A percentile compares a stretch with the other conserved stretches of the same genome.
These are phyloP conservation scores for Bauhinia variegata DNA, from an alignment of 306 rosid genomes.

Conservation along the genomic window DNA sequence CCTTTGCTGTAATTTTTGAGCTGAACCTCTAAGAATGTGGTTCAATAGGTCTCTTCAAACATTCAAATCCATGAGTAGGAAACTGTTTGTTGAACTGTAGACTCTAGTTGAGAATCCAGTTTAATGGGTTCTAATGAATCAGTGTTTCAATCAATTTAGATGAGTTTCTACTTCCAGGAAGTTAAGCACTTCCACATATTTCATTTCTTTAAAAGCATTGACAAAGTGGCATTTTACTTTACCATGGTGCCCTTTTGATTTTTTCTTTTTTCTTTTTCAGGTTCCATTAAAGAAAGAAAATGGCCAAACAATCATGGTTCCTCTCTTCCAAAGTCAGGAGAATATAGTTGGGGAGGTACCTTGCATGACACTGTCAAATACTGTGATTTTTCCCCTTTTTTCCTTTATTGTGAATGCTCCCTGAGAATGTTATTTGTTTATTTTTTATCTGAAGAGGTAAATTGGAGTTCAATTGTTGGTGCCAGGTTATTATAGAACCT, in stretches of 20 bases:
- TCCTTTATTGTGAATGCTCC: not conserved
- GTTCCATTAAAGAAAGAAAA: constrained; percentile 44
- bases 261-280: no score
- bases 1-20: not conserved
- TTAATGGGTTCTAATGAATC: not conserved
- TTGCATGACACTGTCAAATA: not conserved
- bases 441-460: constrained; percentile 19
- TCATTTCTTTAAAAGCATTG: not conserved
- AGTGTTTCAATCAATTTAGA: not conserved
- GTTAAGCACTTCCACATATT: not conserved
- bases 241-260: no score
- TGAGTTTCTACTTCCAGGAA: not conserved
- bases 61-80: no score
- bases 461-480: constrained; percentile 14
- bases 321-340: constrained; percentile 45
- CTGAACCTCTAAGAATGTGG: not conserved
- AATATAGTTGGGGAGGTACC: constrained; percentile 47
- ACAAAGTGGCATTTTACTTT: no score
- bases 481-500: constrained; percentile 50
- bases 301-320: constrained; percentile 37
- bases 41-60: not conserved
- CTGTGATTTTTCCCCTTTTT: not conserved
- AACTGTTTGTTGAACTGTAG: no score
- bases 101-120: no score
- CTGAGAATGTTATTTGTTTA: not conserved